Percentiles rank a stretch among this genome's conserved stretches.
Conservation (phyloP, 768 basidiomycete genomes). For the Mycena capillaripes region DNA sequence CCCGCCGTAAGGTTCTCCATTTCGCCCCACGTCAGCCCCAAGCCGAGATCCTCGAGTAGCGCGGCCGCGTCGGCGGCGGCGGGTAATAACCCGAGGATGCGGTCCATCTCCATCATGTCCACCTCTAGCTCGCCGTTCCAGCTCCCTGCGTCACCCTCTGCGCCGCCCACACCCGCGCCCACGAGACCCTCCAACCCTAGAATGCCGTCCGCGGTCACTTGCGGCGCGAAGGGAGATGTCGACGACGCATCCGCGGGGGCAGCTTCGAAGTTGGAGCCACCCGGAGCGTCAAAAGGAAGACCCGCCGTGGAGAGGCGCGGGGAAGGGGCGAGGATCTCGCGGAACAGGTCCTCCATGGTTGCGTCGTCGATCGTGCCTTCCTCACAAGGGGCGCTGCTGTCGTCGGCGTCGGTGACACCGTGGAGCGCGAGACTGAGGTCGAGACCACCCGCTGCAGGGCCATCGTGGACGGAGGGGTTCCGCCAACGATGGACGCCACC, state of each 20-base stretch:
- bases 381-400: conserved; percentile 39
- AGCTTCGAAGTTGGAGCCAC: conserved; percentile 35
- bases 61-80: conserved; percentile 32
- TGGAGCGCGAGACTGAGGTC: conserved; percentile 48
- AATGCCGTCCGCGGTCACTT: conserved; percentile 38
- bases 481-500: conserved; percentile 85
- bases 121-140: conserved; percentile 36
- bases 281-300: conserved; percentile 45
- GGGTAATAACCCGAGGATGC: conserved; percentile 35
- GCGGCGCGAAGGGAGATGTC: conserved; percentile 38
- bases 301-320: conserved; percentile 47
- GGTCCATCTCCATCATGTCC: conserved; percentile 39
- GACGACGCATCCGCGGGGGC: conserved; percentile 40
- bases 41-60: conserved; percentile 33
- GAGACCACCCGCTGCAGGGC: conserved; percentile 96
- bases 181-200: conserved; percentile 35
- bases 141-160: conserved; percentile 16
- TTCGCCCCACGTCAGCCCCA: conserved; percentile 31
- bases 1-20: conserved; percentile 24
- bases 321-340: conserved; percentile 76
- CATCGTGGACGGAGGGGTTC: conserved; percentile 64
- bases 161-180: conserved; percentile 26
- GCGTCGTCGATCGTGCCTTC: conserved; percentile 63
- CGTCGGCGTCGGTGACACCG: conserved; percentile 37
- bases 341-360: conserved; percentile 77